These are phyloP conservation scores for Massariosphaeria phaeospora DNA, from an alignment of 495 filamentous ascomycete genomes.

Conservation along the genomic window DNA sequence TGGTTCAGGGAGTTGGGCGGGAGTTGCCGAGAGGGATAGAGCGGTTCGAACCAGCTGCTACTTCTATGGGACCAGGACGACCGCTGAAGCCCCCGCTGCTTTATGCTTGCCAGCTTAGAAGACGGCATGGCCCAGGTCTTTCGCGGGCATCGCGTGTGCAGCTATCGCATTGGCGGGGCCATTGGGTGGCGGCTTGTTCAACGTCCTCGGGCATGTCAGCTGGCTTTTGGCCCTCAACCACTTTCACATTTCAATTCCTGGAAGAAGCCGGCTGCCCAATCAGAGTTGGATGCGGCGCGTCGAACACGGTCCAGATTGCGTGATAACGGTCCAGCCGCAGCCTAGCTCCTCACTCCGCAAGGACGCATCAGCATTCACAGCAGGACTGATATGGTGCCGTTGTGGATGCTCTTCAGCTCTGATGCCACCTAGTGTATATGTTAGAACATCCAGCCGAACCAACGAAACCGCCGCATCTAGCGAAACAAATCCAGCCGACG, in stretches of 20 bases:
- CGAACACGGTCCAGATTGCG: no score
- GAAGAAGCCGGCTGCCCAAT: no score
- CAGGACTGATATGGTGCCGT: no score
- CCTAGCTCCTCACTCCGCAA: no score
- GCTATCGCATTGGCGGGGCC: neutral
- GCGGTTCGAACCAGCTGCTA: conserved; percentile 9
- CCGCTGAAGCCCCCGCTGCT: no score
- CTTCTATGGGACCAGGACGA: conserved; percentile 1
- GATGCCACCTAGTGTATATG: neutral
- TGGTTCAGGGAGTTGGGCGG: neutral
- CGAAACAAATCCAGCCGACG: conserved; percentile 11
- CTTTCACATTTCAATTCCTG: no score
- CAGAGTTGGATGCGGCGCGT: no score
- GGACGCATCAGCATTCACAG: no score
- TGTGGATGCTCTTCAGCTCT: no score
- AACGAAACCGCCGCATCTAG: conserved; percentile 13
- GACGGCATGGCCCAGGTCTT: neutral
- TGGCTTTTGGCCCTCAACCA: conserved; percentile 4
- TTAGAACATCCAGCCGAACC: conserved; percentile 11
- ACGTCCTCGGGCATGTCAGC: neutral
- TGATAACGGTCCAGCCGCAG: no score
- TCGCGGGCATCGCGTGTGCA: neutral
- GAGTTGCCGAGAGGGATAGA: neutral
- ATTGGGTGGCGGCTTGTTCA: neutral
- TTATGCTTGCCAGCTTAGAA: neutral